Evolutionary conservation across 176 grass and related monocot genomes (phyloP).

Genomic region (Cocos nucifera): DNA sequence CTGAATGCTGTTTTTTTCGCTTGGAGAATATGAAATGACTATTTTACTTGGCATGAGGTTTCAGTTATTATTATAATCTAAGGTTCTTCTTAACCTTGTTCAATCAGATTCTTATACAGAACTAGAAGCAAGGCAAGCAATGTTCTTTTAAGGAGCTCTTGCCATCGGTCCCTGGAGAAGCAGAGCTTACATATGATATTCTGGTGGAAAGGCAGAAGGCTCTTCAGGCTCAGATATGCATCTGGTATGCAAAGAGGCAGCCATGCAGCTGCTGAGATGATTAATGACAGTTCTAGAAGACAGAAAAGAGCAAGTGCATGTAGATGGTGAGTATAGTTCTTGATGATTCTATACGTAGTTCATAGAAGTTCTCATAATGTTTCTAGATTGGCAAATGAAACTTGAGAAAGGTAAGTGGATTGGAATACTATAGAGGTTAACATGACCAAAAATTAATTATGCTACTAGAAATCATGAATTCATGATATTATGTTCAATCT

Average conservation of each 20-base stretch:
- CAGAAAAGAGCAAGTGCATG: constrained; percentile 29
- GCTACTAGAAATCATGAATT: too few relatives aligned
- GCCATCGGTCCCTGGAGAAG: constrained; percentile 32
- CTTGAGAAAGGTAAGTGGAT: too few relatives aligned
- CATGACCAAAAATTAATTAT: too few relatives aligned
- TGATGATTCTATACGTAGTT: background rate
- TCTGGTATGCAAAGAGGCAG: constrained; percentile 91
- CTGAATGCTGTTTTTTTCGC: too few relatives aligned
- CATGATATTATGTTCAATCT: too few relatives aligned
- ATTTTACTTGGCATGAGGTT: too few relatives aligned
- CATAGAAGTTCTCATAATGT: too few relatives aligned
- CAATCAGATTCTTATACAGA: constrained; percentile 84
- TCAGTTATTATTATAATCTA: too few relatives aligned
- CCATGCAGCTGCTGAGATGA: constrained; percentile 82
- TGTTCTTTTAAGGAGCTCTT: constrained; percentile 66
- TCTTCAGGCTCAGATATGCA: constrained; percentile 94
- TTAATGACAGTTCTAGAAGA: constrained; percentile 69
- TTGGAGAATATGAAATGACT: too few relatives aligned
- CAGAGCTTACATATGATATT: constrained; percentile 52
- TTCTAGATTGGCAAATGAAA: too few relatives aligned
- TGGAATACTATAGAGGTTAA: too few relatives aligned
- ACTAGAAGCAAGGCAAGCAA: constrained; percentile 72
- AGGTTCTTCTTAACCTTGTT: background rate
- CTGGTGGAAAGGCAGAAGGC: constrained; percentile 42
- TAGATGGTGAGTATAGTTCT: constrained; percentile 58